Percentiles rank a stretch among this genome's conserved stretches.
These are phyloP conservation scores for Agrostemma githago DNA, from an alignment of 148 eudicot species.

Conservation along the genomic window DNA sequence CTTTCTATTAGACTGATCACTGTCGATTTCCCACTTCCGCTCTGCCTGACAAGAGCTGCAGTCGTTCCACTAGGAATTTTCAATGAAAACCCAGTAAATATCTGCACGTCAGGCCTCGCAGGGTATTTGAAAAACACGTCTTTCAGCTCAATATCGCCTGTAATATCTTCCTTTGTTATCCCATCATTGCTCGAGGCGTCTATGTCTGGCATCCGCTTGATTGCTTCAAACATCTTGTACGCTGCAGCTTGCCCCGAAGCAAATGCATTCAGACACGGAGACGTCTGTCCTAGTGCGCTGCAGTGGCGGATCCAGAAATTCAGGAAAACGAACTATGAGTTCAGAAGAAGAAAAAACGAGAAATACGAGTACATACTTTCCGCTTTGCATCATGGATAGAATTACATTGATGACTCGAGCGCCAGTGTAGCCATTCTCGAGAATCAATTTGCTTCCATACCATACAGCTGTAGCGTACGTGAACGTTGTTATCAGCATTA, in stretches of 20 bases:
- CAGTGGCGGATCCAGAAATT: background rate
- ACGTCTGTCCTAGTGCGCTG: conserved; percentile 70
- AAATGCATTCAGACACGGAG: conserved; percentile 67
- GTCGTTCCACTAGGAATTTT: conserved; percentile 52
- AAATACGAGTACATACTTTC: conserved; percentile 45
- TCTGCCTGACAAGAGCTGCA: conserved; percentile 75
- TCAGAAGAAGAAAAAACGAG: background rate
- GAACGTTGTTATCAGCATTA: conserved; percentile 34
- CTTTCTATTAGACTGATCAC: conserved; percentile 75
- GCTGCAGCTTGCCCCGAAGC: conserved; percentile 83
- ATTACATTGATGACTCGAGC: conserved; percentile 71
- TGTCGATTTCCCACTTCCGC: conserved; percentile 93
- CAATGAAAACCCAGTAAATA: conserved; percentile 64
- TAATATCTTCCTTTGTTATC: conserved; percentile 43
- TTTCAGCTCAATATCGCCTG: conserved; percentile 63
- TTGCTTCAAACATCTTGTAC: conserved; percentile 77
- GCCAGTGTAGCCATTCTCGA: conserved; percentile 59
- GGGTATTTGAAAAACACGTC: conserved; percentile 75
- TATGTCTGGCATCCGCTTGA: conserved; percentile 53
- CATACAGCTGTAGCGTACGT: conserved; percentile 62
- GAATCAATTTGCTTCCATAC: conserved; percentile 69
- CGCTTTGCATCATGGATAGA: conserved; percentile 61
- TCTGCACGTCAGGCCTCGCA: conserved; percentile 69
- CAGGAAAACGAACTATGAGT: background rate
- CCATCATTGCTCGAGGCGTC: conserved; percentile 60